A percentile compares a stretch with the other conserved stretches of the same genome.
These are phyloP conservation scores for Aethionema arabicum DNA, from an alignment of 345 rosid species.

Conservation along the genomic window DNA sequence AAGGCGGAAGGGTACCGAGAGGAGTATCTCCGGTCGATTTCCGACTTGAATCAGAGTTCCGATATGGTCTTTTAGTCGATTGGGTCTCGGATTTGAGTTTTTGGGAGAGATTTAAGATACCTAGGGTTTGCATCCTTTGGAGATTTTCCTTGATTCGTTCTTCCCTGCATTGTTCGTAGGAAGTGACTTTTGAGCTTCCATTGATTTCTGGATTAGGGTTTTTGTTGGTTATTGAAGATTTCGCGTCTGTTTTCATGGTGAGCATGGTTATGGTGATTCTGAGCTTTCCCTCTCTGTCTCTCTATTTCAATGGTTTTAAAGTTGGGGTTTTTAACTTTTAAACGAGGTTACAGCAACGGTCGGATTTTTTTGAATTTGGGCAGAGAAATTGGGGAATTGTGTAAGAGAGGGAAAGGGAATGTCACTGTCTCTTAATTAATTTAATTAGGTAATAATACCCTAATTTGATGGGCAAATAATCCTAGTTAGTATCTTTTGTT, in stretches of 20 bases:
- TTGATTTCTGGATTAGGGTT: constrained; percentile 11
- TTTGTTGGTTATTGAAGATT: constrained; percentile 7
- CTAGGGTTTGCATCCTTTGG: constrained; percentile 68
- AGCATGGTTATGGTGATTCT: constrained; percentile 18
- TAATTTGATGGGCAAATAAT: constrained; percentile 13
- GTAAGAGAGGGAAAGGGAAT: background rate
- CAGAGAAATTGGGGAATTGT: constrained; percentile 8
- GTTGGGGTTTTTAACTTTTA: constrained; percentile 3
- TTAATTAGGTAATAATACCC: background rate
- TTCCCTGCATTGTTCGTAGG: constrained; percentile 71
- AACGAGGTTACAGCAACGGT: constrained; percentile 28
- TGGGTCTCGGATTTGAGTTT: constrained; percentile 43
- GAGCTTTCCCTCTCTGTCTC: background rate
- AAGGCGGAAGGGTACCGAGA: constrained; percentile 17
- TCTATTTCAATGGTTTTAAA: background rate
- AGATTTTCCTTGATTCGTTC: constrained; percentile 76
- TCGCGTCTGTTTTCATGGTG: constrained; percentile 15
- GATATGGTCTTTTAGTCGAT: constrained; percentile 38
- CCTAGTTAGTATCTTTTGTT: background rate
- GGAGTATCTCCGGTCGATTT: constrained; percentile 24
- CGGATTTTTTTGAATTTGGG: constrained; percentile 29
- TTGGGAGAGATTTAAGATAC: constrained; percentile 62
- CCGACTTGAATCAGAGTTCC: constrained; percentile 11
- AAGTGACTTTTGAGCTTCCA: constrained; percentile 35
- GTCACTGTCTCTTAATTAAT: too few relatives aligned